Conservation (phyloP, 257 asterid species). For the Phtheirospermum japonicum region DNA sequence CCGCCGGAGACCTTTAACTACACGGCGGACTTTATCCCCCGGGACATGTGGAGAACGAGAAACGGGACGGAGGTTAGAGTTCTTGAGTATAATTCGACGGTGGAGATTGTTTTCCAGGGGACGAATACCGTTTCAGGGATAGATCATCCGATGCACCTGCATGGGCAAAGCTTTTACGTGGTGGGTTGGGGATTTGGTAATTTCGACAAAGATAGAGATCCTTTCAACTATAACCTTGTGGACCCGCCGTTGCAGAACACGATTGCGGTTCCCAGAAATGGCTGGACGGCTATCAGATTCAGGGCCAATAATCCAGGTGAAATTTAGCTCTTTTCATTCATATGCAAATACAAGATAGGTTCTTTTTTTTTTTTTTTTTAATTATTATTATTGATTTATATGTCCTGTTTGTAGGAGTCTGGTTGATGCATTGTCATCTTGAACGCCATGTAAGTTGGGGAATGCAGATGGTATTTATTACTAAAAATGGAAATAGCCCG, state of each 20-base stretch:
- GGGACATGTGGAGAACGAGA: slow-evolving; percentile 9
- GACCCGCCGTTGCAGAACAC: slow-evolving; percentile 42
- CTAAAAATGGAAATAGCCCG: slow-evolving; percentile 32
- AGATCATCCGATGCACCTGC: slow-evolving; percentile 73
- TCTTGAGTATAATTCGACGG: slow-evolving; percentile 41
- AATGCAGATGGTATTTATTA: slow-evolving; percentile 37
- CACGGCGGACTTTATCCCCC: slow-evolving; percentile 31
- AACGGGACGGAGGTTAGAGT: slow-evolving; percentile 35
- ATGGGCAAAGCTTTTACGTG: slow-evolving; percentile 65
- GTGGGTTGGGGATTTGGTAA: slow-evolving; percentile 63
- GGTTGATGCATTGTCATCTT: slow-evolving; percentile 47
- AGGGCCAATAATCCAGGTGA: slow-evolving; percentile 43
- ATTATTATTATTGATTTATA: neutral
- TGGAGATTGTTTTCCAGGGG: slow-evolving; percentile 56
- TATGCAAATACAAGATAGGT: no score
- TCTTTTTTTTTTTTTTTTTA: no score
- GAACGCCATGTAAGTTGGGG: slow-evolving; percentile 45
- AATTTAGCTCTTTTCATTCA: neutral
- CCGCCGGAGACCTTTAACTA: slow-evolving; percentile 43
- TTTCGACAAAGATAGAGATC: slow-evolving; percentile 42
- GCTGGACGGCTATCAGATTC: slow-evolving; percentile 42
- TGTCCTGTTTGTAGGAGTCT: slow-evolving; percentile 32
- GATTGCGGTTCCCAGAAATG: slow-evolving; percentile 34
- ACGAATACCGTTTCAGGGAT: slow-evolving; percentile 43
- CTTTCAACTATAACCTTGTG: slow-evolving; percentile 36